Conservation (phyloP, 2,329 filamentous ascomycete species). For the Pleoardoris graminearum region DNA sequence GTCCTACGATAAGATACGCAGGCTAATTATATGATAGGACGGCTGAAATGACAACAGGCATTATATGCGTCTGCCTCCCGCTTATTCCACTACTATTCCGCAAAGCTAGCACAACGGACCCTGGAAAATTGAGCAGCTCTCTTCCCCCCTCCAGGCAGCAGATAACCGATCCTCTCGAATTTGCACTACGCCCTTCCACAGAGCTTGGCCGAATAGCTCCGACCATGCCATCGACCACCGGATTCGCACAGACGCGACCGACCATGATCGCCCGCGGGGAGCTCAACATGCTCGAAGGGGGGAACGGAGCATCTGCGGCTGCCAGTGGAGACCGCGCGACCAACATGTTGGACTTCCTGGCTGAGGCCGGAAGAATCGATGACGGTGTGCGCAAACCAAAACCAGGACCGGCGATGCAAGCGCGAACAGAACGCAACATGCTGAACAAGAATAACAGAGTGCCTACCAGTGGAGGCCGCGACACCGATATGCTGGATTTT, state of each 20-base stretch:
- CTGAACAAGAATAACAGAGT: not conserved
- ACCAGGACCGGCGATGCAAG: not conserved
- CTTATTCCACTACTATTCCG: not conserved
- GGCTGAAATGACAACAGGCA: constrained; percentile 4
- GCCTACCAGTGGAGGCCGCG: not conserved
- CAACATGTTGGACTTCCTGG: not conserved
- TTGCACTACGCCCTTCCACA: not conserved
- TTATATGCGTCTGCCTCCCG: constrained; percentile 6
- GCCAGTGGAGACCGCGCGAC: not conserved
- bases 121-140: not conserved
- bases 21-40: not conserved
- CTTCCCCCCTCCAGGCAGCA: not conserved
- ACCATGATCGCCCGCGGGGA: not conserved
- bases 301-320: not conserved
- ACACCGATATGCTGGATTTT: not conserved
- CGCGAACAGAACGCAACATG: not conserved
- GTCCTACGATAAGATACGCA: not conserved
- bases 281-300: not conserved
- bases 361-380: not conserved
- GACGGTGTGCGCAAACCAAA: not conserved
- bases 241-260: not conserved
- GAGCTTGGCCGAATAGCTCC: not conserved
- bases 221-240: not conserved
- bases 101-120: not conserved
- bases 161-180: not conserved